Evolutionary conservation across 2,329 filamentous ascomycete genomes (phyloP).

Genomic region (Penicillium sp.): DNA sequence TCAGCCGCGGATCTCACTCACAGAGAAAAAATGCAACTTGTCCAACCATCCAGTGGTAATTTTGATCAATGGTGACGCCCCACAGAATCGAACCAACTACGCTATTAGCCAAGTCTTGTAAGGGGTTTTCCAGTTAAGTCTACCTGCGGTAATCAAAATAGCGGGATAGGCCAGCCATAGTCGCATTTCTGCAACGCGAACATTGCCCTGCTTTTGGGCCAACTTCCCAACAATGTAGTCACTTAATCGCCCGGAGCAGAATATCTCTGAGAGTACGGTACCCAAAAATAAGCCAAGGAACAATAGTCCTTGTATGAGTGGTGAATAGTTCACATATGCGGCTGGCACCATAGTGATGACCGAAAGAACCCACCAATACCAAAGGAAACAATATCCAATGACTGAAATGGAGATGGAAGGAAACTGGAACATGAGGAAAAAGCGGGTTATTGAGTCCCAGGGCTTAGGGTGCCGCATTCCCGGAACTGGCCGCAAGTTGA

Average conservation of each 20-base stretch:
- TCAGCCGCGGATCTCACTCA: constrained; percentile 31
- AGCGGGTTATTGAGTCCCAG: constrained; percentile 50
- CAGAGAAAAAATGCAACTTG: constrained; percentile 59
- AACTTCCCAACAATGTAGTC: constrained; percentile 54
- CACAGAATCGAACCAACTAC: constrained; percentile 54
- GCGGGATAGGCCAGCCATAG: constrained; percentile 60
- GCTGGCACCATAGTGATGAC: constrained; percentile 56
- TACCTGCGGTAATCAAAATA: constrained; percentile 47
- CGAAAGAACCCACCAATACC: constrained; percentile 61
- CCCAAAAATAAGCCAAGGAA: constrained; percentile 58
- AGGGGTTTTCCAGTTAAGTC: constrained; percentile 7
- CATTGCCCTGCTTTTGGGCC: constrained; percentile 46
- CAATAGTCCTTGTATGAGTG: constrained; percentile 55
- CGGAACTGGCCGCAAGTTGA: constrained; percentile 51
- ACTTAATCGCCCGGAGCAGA: constrained; percentile 56
- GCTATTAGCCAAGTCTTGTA: background rate
- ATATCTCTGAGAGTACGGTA: constrained; percentile 53
- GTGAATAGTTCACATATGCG: constrained; percentile 52
- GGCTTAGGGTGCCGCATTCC: constrained; percentile 55
- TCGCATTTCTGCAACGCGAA: constrained; percentile 56
- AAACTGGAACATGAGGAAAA: constrained; percentile 51
- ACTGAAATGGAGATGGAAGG: constrained; percentile 50
- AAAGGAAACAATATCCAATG: constrained; percentile 54
- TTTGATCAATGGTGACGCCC: constrained; percentile 56
- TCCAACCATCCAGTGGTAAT: constrained; percentile 60